These are phyloP conservation scores for Dictyostelium firmibasis DNA, from an alignment of 78 protist genomes.

Conservation along the genomic window DNA sequence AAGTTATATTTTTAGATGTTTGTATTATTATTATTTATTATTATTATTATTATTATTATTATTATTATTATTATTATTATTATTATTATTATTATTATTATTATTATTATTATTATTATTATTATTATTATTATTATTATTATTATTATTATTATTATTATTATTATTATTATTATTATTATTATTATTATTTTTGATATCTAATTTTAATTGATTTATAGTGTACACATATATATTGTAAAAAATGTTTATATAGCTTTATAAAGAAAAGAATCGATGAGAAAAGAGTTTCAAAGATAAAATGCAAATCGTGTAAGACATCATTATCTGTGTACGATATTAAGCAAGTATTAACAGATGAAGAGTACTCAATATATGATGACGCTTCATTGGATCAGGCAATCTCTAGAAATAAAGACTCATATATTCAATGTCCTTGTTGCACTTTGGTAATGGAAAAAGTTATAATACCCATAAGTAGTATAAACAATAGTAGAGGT, in stretches of 20 bases:
- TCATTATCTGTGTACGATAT: slow-evolving; percentile 17
- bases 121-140: not conserved
- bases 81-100: not conserved
- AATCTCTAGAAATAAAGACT: slow-evolving; percentile 1
- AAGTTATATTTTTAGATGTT: slow-evolving; percentile 54
- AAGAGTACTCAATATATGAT: slow-evolving; percentile 37
- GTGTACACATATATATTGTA: slow-evolving; percentile 70
- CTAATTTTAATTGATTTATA: not conserved
- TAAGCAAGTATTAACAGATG: slow-evolving; percentile 36
- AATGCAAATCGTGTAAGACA: slow-evolving; percentile 12
- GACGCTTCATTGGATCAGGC: slow-evolving; percentile 59
- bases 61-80: not conserved
- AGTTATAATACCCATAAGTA: not conserved
- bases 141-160: not conserved
- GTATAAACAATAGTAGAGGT: not conserved
- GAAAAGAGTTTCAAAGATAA: slow-evolving; percentile 52
- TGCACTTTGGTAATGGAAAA: slow-evolving; percentile 51
- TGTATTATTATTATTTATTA: not conserved
- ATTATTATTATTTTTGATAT: not conserved
- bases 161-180: not conserved
- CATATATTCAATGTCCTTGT: slow-evolving; percentile 30
- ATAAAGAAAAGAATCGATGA: slow-evolving; percentile 15
- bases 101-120: not conserved
- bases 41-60: not conserved
- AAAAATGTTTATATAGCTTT: slow-evolving; percentile 34